Percentiles rank a stretch among this genome's conserved stretches.
Conservation (phyloP, 805 yeast genomes). For the Candida gorgasii region DNA sequence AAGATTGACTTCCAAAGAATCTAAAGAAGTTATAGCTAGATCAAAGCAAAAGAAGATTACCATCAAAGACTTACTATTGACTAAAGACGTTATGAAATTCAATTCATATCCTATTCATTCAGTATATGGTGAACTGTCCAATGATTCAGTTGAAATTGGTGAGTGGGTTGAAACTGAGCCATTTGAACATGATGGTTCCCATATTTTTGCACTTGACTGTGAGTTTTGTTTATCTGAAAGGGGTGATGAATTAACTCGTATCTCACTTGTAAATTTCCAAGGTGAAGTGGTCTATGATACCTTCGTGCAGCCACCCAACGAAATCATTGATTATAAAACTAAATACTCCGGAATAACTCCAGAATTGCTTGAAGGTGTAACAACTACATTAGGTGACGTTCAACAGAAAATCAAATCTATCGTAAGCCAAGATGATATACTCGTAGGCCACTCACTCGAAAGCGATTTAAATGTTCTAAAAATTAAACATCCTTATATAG, state of each 20-base stretch:
- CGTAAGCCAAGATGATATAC: slow-evolving; percentile 57
- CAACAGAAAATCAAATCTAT: slow-evolving; percentile 54
- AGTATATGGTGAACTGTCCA: background rate
- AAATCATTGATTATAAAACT: slow-evolving; percentile 79
- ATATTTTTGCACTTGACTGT: slow-evolving; percentile 83
- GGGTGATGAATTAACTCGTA: slow-evolving; percentile 73
- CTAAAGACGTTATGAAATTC: slow-evolving; percentile 46
- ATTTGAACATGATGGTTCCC: slow-evolving; percentile 59
- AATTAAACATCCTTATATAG: slow-evolving; percentile 68
- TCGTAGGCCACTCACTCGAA: slow-evolving; percentile 90
- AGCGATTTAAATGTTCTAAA: slow-evolving; percentile 74
- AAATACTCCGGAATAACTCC: slow-evolving; percentile 84
- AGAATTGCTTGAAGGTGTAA: slow-evolving; percentile 60
- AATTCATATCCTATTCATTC: slow-evolving; percentile 63
- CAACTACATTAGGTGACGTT: slow-evolving; percentile 65
- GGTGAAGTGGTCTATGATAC: slow-evolving; percentile 65
- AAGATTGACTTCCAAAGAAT: slow-evolving; percentile 60
- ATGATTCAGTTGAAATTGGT: slow-evolving; percentile 4
- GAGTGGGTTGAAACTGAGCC: slow-evolving; percentile 37
- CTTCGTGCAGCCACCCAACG: slow-evolving; percentile 74
- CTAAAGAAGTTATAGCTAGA: slow-evolving; percentile 35
- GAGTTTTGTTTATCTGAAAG: slow-evolving; percentile 77
- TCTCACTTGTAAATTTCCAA: slow-evolving; percentile 69
- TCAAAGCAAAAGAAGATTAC: slow-evolving; percentile 39
- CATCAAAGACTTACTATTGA: slow-evolving; percentile 55